Percentiles rank a stretch among this genome's conserved stretches.
Conservation (phyloP, 1,284 basidiomycete species). For the Tylopilus orsonianus region DNA sequence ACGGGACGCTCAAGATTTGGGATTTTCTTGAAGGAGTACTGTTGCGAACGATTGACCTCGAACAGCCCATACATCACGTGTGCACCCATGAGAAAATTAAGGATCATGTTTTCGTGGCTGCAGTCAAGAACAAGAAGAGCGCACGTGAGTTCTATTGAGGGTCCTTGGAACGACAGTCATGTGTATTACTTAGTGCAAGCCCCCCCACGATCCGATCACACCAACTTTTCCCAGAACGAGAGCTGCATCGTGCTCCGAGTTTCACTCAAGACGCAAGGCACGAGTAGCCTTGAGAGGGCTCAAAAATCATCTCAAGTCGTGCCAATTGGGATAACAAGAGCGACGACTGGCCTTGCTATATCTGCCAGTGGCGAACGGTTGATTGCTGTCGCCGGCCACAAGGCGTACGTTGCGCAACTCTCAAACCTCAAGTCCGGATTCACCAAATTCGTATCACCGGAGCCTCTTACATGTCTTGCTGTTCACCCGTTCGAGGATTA, state of each 20-base stretch:
- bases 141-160: slow-evolving; percentile 38
- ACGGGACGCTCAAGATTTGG: slow-evolving; percentile 89
- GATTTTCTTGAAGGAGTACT: slow-evolving; percentile 88
- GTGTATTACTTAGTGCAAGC: slow-evolving; percentile 13
- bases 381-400: slow-evolving; percentile 77
- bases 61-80: slow-evolving; percentile 72
- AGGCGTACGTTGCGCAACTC: slow-evolving; percentile 75
- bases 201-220: background rate
- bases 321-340: slow-evolving; percentile 69
- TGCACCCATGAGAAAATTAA: slow-evolving; percentile 67
- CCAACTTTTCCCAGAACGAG: slow-evolving; percentile 37
- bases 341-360: slow-evolving; percentile 62
- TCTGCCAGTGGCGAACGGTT: slow-evolving; percentile 83
- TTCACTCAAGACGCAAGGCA: slow-evolving; percentile 52
- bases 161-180: slow-evolving; percentile 6
- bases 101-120: slow-evolving; percentile 70
- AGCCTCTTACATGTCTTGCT: slow-evolving; percentile 81
- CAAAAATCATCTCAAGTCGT: slow-evolving; percentile 52
- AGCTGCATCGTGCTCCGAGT: slow-evolving; percentile 60
- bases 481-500: slow-evolving; percentile 91
- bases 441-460: slow-evolving; percentile 82
- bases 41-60: slow-evolving; percentile 70
- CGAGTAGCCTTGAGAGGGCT: slow-evolving; percentile 41
- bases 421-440: slow-evolving; percentile 65
- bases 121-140: slow-evolving; percentile 51